Conservation (phyloP, 2,329 filamentous ascomycete species). For the Ilyonectria sp. region DNA sequence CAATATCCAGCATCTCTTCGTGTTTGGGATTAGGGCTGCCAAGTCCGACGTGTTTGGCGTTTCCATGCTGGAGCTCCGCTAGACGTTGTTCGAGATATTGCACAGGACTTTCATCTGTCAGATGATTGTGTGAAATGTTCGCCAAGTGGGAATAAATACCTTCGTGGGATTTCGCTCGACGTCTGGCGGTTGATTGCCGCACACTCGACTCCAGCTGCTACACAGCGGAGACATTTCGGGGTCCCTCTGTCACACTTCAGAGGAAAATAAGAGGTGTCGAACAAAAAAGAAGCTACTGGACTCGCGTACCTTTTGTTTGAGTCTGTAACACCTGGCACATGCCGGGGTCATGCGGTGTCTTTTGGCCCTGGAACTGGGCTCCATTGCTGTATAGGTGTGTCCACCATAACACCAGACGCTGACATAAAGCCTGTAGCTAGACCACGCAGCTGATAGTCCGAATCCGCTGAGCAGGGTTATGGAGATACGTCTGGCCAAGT, state of each 20-base stretch:
- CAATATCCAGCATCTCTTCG: constrained; percentile 1
- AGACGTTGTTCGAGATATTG: constrained; percentile 1
- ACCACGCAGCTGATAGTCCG: background rate
- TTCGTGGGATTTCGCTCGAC: constrained; percentile 31
- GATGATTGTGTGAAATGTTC: background rate
- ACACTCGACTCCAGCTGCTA: constrained; percentile 27
- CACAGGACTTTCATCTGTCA: background rate
- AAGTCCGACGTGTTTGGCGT: background rate
- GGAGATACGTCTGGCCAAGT: too few relatives aligned
- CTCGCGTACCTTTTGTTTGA: constrained; percentile 24
- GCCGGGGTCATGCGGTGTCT: constrained; percentile 27
- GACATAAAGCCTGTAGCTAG: background rate
- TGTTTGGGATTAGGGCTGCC: background rate
- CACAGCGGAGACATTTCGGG: constrained; percentile 36
- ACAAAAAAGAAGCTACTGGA: constrained; percentile 25
- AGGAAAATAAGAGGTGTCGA: background rate
- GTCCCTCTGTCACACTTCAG: constrained; percentile 32
- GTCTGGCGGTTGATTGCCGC: constrained; percentile 34
- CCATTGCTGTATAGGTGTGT: background rate
- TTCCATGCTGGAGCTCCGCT: background rate
- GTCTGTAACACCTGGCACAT: constrained; percentile 33
- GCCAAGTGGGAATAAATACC: background rate
- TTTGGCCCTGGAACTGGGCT: constrained; percentile 1
- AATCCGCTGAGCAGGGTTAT: too few relatives aligned
- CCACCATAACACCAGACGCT: too few relatives aligned